Evolutionary conservation across 2,329 filamentous ascomycete genomes (phyloP), one percentile per base, ranked within the genome.

Genomic region (Penicillium janthinellum): DNA sequence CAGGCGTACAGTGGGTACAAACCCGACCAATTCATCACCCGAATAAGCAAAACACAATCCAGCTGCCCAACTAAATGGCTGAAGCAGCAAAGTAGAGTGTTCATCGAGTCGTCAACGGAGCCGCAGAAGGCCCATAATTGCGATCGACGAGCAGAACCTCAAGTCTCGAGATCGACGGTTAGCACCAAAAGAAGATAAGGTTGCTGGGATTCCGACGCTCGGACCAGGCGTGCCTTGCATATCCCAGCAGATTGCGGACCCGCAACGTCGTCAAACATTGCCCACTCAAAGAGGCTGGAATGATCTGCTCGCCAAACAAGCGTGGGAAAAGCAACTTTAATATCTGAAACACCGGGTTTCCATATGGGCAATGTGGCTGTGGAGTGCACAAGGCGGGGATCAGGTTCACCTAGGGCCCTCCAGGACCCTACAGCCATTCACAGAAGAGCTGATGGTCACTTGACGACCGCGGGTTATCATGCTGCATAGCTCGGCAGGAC

Each of bases 161-260:
- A 6, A 11, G 20, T 10, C 31, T 54, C 31, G 39, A 15, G 63
- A 66, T 65, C 62, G 62, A 58, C 64, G 42, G 35, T 51, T 52
- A 56, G 47, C 37, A 56, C 57, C 39, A 37, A 48, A 57, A 57
- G 58, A 39, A 62, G 59, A 66, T 69, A 64, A 69, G 61, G 63
- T 68, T 68, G 58, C 39, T 57, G 50, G 58, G 52, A 64, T 64
- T 64, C 61, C 58, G 20, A 53, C 54, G 62, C 64, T 59, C 55
- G 57, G 62, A 54, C 62, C 59, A 59, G 53, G 17, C 41, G 60
- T 62, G 61, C 67, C 66, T 69, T 69, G 64, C 67, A 64, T 68
- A 56, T 58, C 37, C 45, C 41, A 58, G 50, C 56, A 49, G 52
- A 12, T 39, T 41, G 54, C 52, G 52, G 56, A 56, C 55, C 57